Evolutionary conservation across 2,329 filamentous ascomycete genomes (phyloP).

Genomic region (Aspergillus intermedius): DNA sequence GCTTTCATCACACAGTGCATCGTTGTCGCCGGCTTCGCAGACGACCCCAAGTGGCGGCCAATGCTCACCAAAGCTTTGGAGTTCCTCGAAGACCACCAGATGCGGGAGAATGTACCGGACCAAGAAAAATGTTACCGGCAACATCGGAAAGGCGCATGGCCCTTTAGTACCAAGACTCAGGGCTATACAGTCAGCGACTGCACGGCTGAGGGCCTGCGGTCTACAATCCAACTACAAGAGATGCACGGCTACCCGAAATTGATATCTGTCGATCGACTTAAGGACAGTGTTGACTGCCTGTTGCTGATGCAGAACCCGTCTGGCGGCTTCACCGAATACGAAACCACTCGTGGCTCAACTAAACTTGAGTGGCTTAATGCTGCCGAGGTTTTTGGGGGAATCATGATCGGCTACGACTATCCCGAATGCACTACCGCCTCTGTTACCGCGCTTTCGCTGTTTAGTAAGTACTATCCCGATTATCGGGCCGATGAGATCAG

Average conservation of each 20-base stretch:
- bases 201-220: constrained; percentile 82
- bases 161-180: constrained; percentile 86
- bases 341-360: constrained; percentile 70
- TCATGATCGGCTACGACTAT: constrained; percentile 99
- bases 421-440: constrained; percentile 95
- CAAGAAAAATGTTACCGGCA: constrained; percentile 82
- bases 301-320: constrained; percentile 83
- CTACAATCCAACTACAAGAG: constrained; percentile 76
- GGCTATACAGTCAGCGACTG: constrained; percentile 96
- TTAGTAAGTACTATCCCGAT: constrained; percentile 71
- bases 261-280: constrained; percentile 69
- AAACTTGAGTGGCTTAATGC: constrained; percentile 83
- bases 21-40: constrained; percentile 70
- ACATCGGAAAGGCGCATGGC: constrained; percentile 87
- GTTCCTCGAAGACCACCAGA: constrained; percentile 87
- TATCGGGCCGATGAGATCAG: constrained; percentile 73
- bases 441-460: constrained; percentile 78
- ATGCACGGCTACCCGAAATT: constrained; percentile 66
- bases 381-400: constrained; percentile 89
- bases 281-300: constrained; percentile 83
- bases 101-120: constrained; percentile 72
- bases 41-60: constrained; percentile 67
- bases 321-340: constrained; percentile 86
- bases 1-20: constrained; percentile 80
- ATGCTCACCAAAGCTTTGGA: constrained; percentile 77